A percentile compares a stretch with the other conserved stretches of the same genome.
phyloP scores from a whole-genome alignment of 2,329 filamentous ascomycete genomes.

The Aspergillus proliferans region DNA sequence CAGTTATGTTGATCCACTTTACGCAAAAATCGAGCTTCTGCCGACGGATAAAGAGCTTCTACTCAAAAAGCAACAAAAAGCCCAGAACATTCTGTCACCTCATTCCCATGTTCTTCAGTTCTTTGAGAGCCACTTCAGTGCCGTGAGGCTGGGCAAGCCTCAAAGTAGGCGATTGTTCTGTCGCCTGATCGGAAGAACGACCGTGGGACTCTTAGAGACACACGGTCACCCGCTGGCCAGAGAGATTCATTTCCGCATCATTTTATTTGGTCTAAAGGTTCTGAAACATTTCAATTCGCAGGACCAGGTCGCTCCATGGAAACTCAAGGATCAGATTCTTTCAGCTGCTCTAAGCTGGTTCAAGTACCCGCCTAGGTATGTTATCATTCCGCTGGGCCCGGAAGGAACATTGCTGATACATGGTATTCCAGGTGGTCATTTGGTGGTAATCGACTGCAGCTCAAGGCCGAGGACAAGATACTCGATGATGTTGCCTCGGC shows the following conservation, averaged over 20 bases:
- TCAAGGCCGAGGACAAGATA: constrained; percentile 85
- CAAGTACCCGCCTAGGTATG: constrained; percentile 60
- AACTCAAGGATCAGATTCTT: constrained; percentile 80
- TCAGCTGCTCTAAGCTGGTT: constrained; percentile 90
- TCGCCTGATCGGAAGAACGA: constrained; percentile 71
- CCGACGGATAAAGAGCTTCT: constrained; percentile 76
- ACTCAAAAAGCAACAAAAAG: constrained; percentile 66
- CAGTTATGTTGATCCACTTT: constrained; percentile 78
- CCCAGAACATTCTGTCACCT: constrained; percentile 77
- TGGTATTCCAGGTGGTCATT: constrained; percentile 69
- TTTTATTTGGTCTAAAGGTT: constrained; percentile 75
- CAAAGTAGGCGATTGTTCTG: constrained; percentile 77
- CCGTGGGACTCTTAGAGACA: constrained; percentile 65
- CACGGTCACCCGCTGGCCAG: constrained; percentile 77
- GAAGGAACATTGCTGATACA: constrained; percentile 8
- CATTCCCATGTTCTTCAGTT: constrained; percentile 84
- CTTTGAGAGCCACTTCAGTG: constrained; percentile 89
- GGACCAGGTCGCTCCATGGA: constrained; percentile 65
- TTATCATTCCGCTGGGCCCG: neutral
- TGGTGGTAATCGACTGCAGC: constrained; percentile 84
- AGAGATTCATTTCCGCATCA: constrained; percentile 83
- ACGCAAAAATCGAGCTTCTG: constrained; percentile 83
- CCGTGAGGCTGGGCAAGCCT: constrained; percentile 74
- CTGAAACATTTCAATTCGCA: constrained; percentile 62
- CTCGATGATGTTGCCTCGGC: constrained; percentile 67